A percentile compares a stretch with the other conserved stretches of the same genome.
Conservation (phyloP, 441 rosid species). For the Brassica hybrid region DNA sequence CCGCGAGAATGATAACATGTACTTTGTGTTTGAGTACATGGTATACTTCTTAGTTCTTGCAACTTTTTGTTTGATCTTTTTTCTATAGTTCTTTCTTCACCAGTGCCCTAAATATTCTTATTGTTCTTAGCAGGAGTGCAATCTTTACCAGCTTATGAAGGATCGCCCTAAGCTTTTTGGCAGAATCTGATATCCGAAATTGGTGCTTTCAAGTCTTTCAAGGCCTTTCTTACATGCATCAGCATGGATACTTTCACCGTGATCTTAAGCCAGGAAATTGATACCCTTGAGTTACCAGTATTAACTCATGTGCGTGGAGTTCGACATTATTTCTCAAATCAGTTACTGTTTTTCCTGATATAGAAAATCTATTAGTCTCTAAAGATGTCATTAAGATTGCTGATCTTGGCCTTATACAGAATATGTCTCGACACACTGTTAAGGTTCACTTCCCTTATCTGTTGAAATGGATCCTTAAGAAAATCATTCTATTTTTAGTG, state of each 20-base stretch:
- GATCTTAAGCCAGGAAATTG: conserved; percentile 92
- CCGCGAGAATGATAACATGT: conserved; percentile 81
- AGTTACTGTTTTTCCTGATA: conserved; percentile 13
- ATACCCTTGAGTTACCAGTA: conserved; percentile 19
- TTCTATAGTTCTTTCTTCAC: neutral
- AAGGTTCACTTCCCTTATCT: conserved; percentile 39
- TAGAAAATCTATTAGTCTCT: conserved; percentile 83
- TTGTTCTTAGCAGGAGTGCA: conserved; percentile 67
- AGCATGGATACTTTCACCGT: conserved; percentile 93
- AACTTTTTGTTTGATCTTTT: conserved; percentile 17
- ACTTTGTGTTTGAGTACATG: conserved; percentile 94
- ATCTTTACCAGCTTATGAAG: conserved; percentile 91
- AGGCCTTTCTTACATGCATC: conserved; percentile 93
- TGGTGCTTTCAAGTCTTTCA: conserved; percentile 97
- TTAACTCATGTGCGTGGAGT: conserved; percentile 12
- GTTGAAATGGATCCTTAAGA: neutral
- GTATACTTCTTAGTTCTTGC: conserved; percentile 39
- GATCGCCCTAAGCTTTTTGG: conserved; percentile 72
- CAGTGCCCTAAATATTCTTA: neutral
- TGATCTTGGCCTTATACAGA: conserved; percentile 71
- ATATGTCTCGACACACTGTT: conserved; percentile 97
- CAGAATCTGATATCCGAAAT: conserved; percentile 81
- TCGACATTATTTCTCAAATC: neutral
- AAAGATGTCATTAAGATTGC: conserved; percentile 84
- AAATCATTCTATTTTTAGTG: conserved; percentile 1